Base-by-base conservation (phyloP, 352 stramenopile genomes). In the Plasmopara muralis region DNA sequence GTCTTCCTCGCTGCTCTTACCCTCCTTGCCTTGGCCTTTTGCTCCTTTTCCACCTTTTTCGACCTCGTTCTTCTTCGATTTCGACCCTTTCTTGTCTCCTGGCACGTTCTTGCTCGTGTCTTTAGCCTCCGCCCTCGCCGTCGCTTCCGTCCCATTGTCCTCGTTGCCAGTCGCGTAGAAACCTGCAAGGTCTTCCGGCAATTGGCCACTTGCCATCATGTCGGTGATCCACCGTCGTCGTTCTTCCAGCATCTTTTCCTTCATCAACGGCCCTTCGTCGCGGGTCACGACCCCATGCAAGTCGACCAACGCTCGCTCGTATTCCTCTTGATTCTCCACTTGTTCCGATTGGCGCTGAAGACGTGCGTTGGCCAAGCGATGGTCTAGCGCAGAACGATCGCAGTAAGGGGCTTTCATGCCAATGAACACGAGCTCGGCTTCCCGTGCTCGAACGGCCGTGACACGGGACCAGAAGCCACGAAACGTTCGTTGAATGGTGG, bases 201-300 rank as follows among this genome's bases (percentile, higher is more conserved):
- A 69, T 28, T 86, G 60, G 0, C 83, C 70, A 48, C 81, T 68
- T 50, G 84, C 83, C 63, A 97, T 94, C 50, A 95, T 70, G 20
- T 97, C 82, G 5, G 89, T 97, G 55, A 98, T 89, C 93, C 91
- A 98, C 37, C 78, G 68, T 16, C 88, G 88, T n/a, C 90, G 69
- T 59, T 96, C 89, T 45, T 97, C 89, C 18, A 95, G 72, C 68
- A 97, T 74, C 42, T 76, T 78, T 56, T 95, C 88, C 59, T 93
- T 84, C 83, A 97, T 97, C 47, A 95, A 85, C 43, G 92, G 91
- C 0, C 93, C 90, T 60, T 98, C 93, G 57, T 98, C 90, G 40
- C 74, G 58, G 1, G 60, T 60, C 0, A 93, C 82, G 12, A 83
- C 74, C 4, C 81, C 71, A 50, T 97, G 93, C 9, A 98, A 65